A percentile compares a stretch with the other conserved stretches of the same genome.
Evolutionary conservation across 148 eudicot genomes (phyloP).

Genomic region (Nepenthes mirabilis): DNA sequence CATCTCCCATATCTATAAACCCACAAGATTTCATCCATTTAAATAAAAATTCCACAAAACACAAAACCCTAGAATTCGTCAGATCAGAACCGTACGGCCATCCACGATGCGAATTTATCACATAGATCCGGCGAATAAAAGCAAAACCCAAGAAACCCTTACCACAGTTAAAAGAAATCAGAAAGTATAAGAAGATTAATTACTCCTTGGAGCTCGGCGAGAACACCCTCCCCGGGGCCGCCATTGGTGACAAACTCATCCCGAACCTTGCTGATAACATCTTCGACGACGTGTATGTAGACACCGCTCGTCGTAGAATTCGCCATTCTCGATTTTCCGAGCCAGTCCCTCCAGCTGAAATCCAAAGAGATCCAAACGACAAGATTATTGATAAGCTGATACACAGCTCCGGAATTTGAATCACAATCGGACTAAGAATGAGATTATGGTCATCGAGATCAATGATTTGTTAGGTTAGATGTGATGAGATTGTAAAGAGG

Average conservation of each 20-base stretch:
- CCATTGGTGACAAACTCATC: constrained; percentile 59
- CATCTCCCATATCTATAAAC: constrained; percentile 63
- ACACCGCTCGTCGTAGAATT: constrained; percentile 55
- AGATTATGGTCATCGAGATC: not conserved
- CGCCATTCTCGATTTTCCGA: constrained; percentile 23
- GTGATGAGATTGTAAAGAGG: not conserved
- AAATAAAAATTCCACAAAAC: constrained; percentile 5
- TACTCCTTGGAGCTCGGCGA: constrained; percentile 69
- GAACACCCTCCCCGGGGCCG: constrained; percentile 67
- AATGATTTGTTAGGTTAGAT: not conserved
- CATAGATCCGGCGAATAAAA: not conserved
- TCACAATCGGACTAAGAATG: not conserved
- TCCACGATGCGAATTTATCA: constrained; percentile 3
- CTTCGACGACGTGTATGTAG: constrained; percentile 69
- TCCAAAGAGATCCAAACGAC: not conserved
- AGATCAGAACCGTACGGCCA: constrained; percentile 5
- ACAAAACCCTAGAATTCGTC: constrained; percentile 15
- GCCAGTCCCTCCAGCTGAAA: no score
- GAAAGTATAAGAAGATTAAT: not conserved
- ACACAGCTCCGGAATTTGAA: not conserved
- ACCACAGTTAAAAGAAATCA: not conserved
- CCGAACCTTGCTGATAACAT: constrained; percentile 76
- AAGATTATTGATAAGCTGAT: not conserved
- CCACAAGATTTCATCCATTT: constrained; percentile 3
- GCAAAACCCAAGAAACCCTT: constrained; percentile 12